These are phyloP conservation scores for Leishmania amazonensis DNA, from an alignment of 208 protist genomes.

Conservation along the genomic window DNA sequence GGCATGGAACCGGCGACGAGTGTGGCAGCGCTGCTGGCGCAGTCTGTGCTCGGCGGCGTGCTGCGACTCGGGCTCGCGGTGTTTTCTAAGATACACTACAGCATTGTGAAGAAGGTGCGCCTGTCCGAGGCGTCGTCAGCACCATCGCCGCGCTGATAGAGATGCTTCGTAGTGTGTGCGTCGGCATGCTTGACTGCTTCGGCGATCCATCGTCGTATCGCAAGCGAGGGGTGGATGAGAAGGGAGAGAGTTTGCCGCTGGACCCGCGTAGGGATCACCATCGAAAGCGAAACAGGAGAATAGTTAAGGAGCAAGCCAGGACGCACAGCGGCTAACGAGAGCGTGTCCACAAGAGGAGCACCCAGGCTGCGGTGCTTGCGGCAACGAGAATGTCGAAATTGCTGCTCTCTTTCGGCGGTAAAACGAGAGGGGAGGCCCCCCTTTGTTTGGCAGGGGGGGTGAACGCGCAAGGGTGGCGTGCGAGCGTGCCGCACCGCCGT, in stretches of 20 bases:
- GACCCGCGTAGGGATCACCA: not conserved
- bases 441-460: not conserved
- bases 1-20: conserved; percentile 75
- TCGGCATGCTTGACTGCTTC: not conserved
- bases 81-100: conserved; percentile 75
- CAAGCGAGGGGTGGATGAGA: not conserved
- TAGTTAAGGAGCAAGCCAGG: not conserved
- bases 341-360: no score
- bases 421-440: not conserved
- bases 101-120: conserved; percentile 69
- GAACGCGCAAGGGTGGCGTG: not conserved
- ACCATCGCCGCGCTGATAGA: conserved; percentile 16
- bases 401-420: not conserved
- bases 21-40: conserved; percentile 44
- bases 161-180: not conserved
- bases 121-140: conserved; percentile 6
- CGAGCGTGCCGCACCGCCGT: not conserved
- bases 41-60: conserved; percentile 43
- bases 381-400: not conserved
- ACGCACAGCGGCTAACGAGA: not conserved
- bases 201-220: not conserved
- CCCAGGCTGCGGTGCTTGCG: not conserved
- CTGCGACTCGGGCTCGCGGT: conserved; percentile 67
- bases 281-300: not conserved
- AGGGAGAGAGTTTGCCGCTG: not conserved